Evolutionary conservation across 352 stramenopile genomes (phyloP), one percentile per base, ranked within the genome.

Genomic region (Pythium aristosporum): DNA sequence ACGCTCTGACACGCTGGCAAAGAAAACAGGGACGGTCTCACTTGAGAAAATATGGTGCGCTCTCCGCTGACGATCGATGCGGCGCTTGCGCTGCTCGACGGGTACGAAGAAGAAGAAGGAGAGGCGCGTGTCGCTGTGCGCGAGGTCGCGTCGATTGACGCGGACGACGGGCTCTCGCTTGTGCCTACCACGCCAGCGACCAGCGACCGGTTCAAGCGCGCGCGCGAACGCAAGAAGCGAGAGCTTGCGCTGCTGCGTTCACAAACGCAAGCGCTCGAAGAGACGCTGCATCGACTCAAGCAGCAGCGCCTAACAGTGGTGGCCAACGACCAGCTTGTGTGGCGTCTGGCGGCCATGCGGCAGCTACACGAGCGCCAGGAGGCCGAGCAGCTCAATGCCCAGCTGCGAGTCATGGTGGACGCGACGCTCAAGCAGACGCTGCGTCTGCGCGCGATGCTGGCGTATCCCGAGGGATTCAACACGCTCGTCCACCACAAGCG

Each of bases 401-500:
- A 55, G 20, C 51, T 67, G 7, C 21, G 32, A 36, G 5, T 4
- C 3, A 67, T 61, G 51, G 43, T 61, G 5, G 30, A 54, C 20
- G 51, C 60, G 16, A 48, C 51, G 30, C 50, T 56, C 11, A 55
- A 61, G 34, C 60, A 59, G 15, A 47, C 60, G 9, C 50, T 42
- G 9, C 60, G 36, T 10, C 32, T 67, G 20, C 32, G 51, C 8
- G 28, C 30, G 2, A 30, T 60, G 9, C 41, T 67, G 12, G 3
- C 23, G 25, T 28, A n/a, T 15, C 60, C 60, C 12, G 41, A 60
- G 12, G 42, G 50, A 3, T 41, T 67, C 1, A 21, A 42, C 5
- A 20, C 41, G 20, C 39, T 66, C 13, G 51, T 67, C 12, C 50
- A 55, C 30, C 51, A 67, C 51, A 67, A 67, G 53, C 60, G 60